Conservation (phyloP, 345 rosid species). For the Lepidium sativum region DNA sequence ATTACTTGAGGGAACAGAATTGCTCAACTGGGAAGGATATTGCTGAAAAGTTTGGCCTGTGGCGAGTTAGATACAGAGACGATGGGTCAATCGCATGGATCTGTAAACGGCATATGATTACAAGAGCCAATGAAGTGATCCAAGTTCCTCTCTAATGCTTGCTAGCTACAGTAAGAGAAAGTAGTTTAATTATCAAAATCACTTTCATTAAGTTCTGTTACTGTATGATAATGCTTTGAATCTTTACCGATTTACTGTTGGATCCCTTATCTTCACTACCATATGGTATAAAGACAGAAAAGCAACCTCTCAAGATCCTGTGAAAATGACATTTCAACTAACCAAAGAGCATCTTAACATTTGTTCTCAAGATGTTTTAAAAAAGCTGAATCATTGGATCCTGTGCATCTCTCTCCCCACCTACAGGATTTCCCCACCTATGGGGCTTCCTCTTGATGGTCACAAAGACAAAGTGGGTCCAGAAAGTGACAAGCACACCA, state of each 20-base stretch:
- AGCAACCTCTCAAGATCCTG: slow-evolving; percentile 16
- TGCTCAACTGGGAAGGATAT: slow-evolving; percentile 80
- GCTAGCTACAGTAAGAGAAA: slow-evolving; percentile 6
- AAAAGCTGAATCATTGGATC: slow-evolving; percentile 30
- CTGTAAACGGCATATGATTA: slow-evolving; percentile 70
- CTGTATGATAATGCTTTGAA: neutral
- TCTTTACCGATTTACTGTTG: neutral
- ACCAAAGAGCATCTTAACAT: slow-evolving; percentile 19
- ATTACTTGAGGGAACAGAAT: slow-evolving; percentile 63
- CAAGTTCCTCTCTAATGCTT: slow-evolving; percentile 48
- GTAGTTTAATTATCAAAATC: slow-evolving; percentile 6
- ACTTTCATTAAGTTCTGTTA: slow-evolving; percentile 10
- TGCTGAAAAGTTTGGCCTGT: slow-evolving; percentile 85
- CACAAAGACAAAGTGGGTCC: slow-evolving; percentile 15
- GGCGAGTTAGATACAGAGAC: slow-evolving; percentile 80
- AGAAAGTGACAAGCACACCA: slow-evolving; percentile 18
- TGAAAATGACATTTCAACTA: slow-evolving; percentile 26
- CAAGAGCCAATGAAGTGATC: slow-evolving; percentile 58
- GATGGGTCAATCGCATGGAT: slow-evolving; percentile 88
- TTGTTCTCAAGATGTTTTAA: slow-evolving; percentile 12
- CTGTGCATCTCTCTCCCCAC: slow-evolving; percentile 10
- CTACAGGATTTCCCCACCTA: neutral
- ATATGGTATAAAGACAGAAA: slow-evolving; percentile 5
- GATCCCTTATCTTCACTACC: neutral
- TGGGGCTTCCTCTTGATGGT: slow-evolving; percentile 13